Base-by-base conservation (phyloP, 768 basidiomycete species). In the Pisolithus orientalis region DNA sequence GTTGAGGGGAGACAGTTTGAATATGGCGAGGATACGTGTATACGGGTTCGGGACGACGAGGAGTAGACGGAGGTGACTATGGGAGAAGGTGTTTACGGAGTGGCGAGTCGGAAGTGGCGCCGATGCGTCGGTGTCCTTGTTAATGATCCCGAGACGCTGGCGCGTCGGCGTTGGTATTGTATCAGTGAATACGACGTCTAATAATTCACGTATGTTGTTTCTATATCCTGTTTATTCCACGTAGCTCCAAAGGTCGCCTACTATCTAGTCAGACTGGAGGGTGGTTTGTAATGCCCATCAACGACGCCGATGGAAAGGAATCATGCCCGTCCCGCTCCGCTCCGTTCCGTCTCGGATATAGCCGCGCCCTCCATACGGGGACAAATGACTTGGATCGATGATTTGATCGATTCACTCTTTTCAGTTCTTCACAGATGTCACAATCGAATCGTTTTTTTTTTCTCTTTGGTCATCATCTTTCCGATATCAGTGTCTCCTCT, bases 1-100 rank as follows among this genome's bases (percentile, higher is more conserved):
- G 75, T 75, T 11, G 68, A 71, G 34, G 75, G 74, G 59, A 67
- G 60, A 56, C 73, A 65, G 53, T 65, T 62, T 62, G 66, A 52
- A 14, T 53, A 57, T 40, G 62, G 67, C 42, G 64, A 70, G 17
- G 70, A 72, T 62, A 64, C 60, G 8, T 62, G 55, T 8, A 66
- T 67, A 14, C 43, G 57, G n/a, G 64, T 67, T 29, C 57, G 32
- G 42, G 70, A 72, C n/a, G 68, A 67, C 3, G 66, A 64, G 46
- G n/a, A 21, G 4, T 13, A 44, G 14, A 14, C 28, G 25, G 13
- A 29, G 25, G 10, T 24, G 42, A 6, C 25, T 4, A 8, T 29
- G 44, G 27, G 16, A 31, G 5, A 24, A 34, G 13, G 34, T 14
- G 34, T 34, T 34, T 34, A 14, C 13, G 34, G 14, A 5, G 34